phyloP scores from a whole-genome alignment of 768 basidiomycete species.

The Psilocybe cubensis region DNA sequence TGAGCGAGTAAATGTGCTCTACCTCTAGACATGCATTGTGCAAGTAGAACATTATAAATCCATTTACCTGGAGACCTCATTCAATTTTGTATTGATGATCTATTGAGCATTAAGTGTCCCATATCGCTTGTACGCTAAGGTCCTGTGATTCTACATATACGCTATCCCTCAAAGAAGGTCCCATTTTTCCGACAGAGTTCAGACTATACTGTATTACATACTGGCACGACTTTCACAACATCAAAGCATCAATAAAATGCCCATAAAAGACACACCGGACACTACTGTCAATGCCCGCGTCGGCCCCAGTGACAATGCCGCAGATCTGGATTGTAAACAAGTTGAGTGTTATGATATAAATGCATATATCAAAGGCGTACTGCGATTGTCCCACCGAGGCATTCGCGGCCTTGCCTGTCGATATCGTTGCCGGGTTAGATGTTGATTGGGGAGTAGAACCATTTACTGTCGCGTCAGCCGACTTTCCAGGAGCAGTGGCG shows the following conservation, averaged over 20 bases:
- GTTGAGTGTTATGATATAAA: neutral
- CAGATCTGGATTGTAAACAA: neutral
- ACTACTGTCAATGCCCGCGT: neutral
- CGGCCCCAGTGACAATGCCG: neutral
- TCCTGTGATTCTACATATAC: neutral
- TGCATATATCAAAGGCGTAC: neutral
- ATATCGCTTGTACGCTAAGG: neutral
- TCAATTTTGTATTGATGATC: neutral
- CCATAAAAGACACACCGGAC: neutral
- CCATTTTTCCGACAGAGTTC: neutral
- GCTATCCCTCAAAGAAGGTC: neutral
- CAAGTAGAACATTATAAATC: conserved; percentile 6
- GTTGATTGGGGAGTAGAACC: neutral
- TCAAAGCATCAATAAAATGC: neutral
- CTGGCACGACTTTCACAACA: neutral
- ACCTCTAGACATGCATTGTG: neutral
- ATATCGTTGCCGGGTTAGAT: neutral
- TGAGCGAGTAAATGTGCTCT: conserved; percentile 35
- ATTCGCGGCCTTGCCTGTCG: neutral
- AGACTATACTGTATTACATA: neutral
- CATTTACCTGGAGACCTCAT: neutral
- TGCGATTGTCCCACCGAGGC: neutral
- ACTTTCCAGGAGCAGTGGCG: neutral
- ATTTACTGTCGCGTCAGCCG: neutral
- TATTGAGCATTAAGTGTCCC: neutral